phyloP scores from a whole-genome alignment of 2,329 filamentous ascomycete species.

The Pseudogymnoascus sp. region DNA sequence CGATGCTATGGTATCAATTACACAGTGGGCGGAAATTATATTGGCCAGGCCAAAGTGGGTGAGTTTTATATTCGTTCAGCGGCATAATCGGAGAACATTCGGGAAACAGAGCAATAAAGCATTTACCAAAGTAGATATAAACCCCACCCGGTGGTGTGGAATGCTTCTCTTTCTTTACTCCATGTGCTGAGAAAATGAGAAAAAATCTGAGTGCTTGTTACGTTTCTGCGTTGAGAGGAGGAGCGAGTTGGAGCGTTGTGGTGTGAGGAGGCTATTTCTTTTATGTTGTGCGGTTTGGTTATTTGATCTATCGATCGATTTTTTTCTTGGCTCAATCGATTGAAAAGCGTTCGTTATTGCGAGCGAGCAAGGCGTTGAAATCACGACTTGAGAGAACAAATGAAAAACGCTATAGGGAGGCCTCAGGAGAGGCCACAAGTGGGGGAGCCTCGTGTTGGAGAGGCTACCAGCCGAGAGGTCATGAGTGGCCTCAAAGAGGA shows the following conservation, averaged over 20 bases:
- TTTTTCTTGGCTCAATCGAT: neutral
- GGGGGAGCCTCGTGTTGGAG: neutral
- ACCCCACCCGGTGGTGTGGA: neutral
- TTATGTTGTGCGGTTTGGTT: neutral
- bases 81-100: neutral
- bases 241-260: neutral
- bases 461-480: neutral
- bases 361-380: neutral
- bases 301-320: neutral
- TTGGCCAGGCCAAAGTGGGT: neutral
- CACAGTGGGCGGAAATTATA: neutral
- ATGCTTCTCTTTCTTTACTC: neutral
- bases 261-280: neutral
- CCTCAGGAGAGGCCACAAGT: neutral
- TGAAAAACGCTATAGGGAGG: neutral
- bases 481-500: no score
- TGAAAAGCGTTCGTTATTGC: neutral
- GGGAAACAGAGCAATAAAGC: neutral
- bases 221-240: neutral
- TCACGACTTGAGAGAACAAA: neutral
- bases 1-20: neutral
- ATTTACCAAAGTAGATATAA: neutral
- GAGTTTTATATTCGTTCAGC: neutral
- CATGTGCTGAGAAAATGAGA: constrained; percentile 1
- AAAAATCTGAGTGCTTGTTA: neutral